phyloP scores from a whole-genome alignment of 129 eudicot genomes.

The Helichrysum umbraculigerum region DNA sequence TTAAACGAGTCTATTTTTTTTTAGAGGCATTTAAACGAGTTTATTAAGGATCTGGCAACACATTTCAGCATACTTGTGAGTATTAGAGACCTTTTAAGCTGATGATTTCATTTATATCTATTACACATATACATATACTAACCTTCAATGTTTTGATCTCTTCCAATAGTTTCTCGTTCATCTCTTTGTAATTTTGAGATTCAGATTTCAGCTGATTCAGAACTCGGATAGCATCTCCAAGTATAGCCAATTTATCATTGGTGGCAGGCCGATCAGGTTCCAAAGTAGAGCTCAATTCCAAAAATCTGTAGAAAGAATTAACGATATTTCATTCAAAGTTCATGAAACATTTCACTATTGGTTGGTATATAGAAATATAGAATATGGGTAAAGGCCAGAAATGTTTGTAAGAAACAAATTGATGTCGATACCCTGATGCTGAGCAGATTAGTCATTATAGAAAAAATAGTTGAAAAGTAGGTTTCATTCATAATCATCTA shows the following conservation, averaged over 20 bases:
- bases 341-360: neutral
- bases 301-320: conserved; percentile 47
- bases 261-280: conserved; percentile 84
- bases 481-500: neutral
- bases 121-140: conserved; percentile 10
- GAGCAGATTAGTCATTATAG: neutral
- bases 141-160: conserved; percentile 88
- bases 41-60: neutral
- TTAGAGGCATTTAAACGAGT: too few species aligned
- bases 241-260: conserved; percentile 74
- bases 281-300: conserved; percentile 68
- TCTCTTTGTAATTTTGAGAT: conserved; percentile 61
- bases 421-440: neutral
- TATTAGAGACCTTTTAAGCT: neutral
- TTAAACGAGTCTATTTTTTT: neutral
- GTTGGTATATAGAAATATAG: neutral
- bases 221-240: conserved; percentile 78
- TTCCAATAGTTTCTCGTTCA: conserved; percentile 60
- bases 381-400: neutral
- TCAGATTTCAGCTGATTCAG: conserved; percentile 76
- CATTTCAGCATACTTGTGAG: neutral
- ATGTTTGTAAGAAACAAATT: conserved; percentile 1
- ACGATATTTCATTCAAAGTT: neutral
- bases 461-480: neutral
- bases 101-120: neutral